phyloP scores from a whole-genome alignment of 2,329 filamentous ascomycete species.

The Zelopaecilomyces penicillatus region DNA sequence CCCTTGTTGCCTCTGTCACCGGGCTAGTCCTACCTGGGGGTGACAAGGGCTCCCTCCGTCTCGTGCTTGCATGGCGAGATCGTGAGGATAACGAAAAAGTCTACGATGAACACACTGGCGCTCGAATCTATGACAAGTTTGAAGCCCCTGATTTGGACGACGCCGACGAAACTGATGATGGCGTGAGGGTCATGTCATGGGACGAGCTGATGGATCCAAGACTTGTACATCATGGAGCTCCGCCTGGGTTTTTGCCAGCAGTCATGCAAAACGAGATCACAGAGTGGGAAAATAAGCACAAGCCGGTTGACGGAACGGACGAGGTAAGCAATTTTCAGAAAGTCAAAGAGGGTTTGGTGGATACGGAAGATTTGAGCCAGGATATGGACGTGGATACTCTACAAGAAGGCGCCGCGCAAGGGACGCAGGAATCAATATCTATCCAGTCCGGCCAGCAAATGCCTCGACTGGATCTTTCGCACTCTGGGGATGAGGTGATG shows the following conservation, averaged over 20 bases:
- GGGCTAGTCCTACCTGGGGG: conserved; percentile 53
- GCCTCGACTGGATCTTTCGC: conserved; percentile 14
- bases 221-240: conserved; percentile 40
- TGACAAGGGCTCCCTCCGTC: conserved; percentile 42
- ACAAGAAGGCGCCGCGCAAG: conserved; percentile 8
- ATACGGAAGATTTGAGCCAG: conserved; percentile 22
- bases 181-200: conserved; percentile 51
- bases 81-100: conserved; percentile 47
- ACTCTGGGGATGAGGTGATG: conserved; percentile 13
- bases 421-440: conserved; percentile 15
- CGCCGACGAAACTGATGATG: conserved; percentile 51
- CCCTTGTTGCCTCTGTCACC: conserved; percentile 54
- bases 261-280: too few relatives aligned
- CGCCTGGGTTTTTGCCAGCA: conserved; percentile 8
- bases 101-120: conserved; percentile 59
- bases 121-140: conserved; percentile 68
- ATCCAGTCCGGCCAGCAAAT: conserved; percentile 22
- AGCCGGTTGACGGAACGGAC: neutral
- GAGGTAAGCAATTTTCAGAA: conserved; percentile 9
- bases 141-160: conserved; percentile 60
- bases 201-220: conserved; percentile 60
- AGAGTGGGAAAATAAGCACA: too few relatives aligned
- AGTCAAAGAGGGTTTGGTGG: conserved; percentile 10
- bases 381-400: conserved; percentile 15
- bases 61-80: conserved; percentile 64